Conservation (phyloP, 139 green algal species). For the Yamagishiella unicocca region DNA sequence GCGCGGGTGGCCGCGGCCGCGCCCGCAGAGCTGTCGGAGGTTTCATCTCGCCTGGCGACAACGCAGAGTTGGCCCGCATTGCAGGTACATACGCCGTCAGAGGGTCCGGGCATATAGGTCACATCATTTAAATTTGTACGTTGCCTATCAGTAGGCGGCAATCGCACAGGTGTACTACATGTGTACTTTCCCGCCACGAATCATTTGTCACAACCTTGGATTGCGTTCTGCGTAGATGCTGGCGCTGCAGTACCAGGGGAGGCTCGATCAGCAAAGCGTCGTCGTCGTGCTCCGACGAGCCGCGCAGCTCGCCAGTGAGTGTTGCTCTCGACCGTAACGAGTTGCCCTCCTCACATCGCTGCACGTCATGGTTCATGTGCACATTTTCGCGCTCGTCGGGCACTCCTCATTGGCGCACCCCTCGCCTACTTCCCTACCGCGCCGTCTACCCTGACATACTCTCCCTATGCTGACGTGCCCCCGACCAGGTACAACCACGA, state of each 20-base stretch:
- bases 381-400: too few species aligned
- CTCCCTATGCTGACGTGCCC: not conserved
- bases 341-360: too few species aligned
- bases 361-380: too few species aligned
- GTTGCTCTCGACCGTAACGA: too few species aligned
- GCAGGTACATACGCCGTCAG: not conserved
- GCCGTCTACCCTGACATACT: not conserved
- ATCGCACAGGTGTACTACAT: not conserved
- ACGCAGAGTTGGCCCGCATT: constrained; percentile 26
- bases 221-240: not conserved
- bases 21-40: constrained; percentile 4
- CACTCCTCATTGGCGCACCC: too few species aligned
- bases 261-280: not conserved
- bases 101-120: not conserved
- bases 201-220: not conserved
- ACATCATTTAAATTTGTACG: not conserved
- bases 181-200: not conserved
- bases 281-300: constrained; percentile 19
- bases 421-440: too few species aligned
- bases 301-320: constrained; percentile 3
- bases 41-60: not conserved
- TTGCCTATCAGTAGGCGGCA: not conserved
- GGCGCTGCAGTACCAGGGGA: constrained; percentile 40
- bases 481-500: too few species aligned
- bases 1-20: not conserved